phyloP scores from a whole-genome alignment of 345 rosid species.

The Ceriops tagal region DNA sequence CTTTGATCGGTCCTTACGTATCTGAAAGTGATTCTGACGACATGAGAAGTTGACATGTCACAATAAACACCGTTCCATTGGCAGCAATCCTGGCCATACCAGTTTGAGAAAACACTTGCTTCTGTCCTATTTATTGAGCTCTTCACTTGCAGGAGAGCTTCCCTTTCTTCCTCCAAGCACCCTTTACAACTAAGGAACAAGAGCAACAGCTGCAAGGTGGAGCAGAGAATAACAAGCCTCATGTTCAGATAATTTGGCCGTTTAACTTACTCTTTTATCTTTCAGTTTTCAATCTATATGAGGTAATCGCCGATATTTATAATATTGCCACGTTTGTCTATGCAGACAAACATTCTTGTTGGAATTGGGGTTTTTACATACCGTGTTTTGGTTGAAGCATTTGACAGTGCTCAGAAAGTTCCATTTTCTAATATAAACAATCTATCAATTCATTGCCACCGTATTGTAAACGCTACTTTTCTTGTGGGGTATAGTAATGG shows the following conservation, averaged over 20 bases:
- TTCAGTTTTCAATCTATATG: no score
- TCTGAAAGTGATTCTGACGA: neutral
- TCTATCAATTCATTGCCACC: no score
- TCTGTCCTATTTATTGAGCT: slow-evolving; percentile 2
- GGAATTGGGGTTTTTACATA: no score
- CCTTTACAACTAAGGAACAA: neutral
- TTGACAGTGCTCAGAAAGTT: no score
- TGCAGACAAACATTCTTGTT: no score
- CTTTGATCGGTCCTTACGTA: neutral
- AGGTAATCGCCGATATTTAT: no score
- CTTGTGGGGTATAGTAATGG: no score
- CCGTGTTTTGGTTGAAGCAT: no score
- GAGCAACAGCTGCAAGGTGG: neutral
- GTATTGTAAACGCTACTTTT: no score
- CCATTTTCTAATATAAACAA: no score
- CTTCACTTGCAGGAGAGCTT: slow-evolving; percentile 17
- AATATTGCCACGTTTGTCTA: no score
- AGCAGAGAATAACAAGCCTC: neutral
- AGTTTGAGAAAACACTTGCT: slow-evolving; percentile 16
- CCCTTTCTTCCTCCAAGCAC: slow-evolving; percentile 19
- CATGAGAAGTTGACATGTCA: neutral
- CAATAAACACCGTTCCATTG: slow-evolving; percentile 16
- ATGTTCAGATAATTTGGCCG: neutral
- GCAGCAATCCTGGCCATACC: slow-evolving; percentile 23
- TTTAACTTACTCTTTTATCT: no score